A percentile compares a stretch with the other conserved stretches of the same genome.
These are phyloP conservation scores for Solanum bulbocastanum DNA, from an alignment of 257 asterid genomes.

Conservation along the genomic window DNA sequence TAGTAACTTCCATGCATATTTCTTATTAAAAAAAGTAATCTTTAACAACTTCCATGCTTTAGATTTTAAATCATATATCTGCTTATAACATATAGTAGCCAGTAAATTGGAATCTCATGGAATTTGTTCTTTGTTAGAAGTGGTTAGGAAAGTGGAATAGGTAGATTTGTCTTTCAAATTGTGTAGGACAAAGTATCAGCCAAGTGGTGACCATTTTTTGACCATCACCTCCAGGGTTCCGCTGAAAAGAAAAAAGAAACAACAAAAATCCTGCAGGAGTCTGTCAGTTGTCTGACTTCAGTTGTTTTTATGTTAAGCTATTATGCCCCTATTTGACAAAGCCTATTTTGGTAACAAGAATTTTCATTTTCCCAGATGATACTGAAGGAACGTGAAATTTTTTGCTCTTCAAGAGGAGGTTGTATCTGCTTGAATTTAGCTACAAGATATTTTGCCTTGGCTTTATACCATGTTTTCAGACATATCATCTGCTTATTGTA, in stretches of 20 bases:
- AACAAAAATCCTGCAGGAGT: neutral
- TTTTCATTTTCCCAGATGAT: slow-evolving; percentile 93
- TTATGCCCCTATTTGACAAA: slow-evolving; percentile 26
- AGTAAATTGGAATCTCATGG: neutral
- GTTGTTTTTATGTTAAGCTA: slow-evolving; percentile 5
- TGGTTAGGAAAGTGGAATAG: neutral
- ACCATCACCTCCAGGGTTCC: neutral
- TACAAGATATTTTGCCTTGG: neutral
- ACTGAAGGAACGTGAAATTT: slow-evolving; percentile 81
- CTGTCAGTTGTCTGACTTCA: neutral
- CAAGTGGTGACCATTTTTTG: neutral
- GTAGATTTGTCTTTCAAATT: neutral
- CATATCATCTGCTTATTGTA: neutral
- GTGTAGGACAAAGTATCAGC: neutral
- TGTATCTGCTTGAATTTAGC: slow-evolving; percentile 32
- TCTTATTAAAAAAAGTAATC: neutral
- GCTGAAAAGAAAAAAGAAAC: neutral
- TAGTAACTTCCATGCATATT: neutral
- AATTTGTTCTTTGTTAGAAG: neutral
- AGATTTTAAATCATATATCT: neutral
- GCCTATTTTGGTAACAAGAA: slow-evolving; percentile 40
- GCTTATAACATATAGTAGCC: neutral
- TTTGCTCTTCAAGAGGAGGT: slow-evolving; percentile 39
- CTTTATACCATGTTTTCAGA: neutral
- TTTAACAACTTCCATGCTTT: neutral